Conservation (phyloP, 306 rosid genomes). For the Morella rubra region DNA sequence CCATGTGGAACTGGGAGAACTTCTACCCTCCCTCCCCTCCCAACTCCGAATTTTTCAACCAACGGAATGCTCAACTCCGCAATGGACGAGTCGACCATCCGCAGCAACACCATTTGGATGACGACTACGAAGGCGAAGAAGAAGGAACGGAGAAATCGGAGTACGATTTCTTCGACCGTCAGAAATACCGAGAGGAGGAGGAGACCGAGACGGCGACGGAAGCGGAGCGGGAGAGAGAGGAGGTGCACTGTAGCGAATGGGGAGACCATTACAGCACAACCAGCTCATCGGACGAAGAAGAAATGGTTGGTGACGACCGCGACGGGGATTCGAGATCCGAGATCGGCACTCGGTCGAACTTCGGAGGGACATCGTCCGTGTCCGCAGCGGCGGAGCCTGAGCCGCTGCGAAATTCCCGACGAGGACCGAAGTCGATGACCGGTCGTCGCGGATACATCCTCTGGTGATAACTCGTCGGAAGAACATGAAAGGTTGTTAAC, state of each 20-base stretch:
- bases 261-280: conserved; percentile 84
- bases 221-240: conserved; percentile 74
- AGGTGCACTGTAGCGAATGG: conserved; percentile 98
- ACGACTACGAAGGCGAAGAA: not conserved
- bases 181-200: conserved; percentile 28
- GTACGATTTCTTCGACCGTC: conserved; percentile 44
- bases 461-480: no score
- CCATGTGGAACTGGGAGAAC: conserved; percentile 97
- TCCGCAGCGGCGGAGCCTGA: conserved; percentile 28
- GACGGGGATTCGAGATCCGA: conserved; percentile 69
- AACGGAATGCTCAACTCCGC: conserved; percentile 21
- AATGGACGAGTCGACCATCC: not conserved
- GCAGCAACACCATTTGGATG: conserved; percentile 5
- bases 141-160: conserved; percentile 50
- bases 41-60: conserved; percentile 67
- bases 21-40: conserved; percentile 97
- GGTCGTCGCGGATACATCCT: no score
- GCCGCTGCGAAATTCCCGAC: conserved; percentile 26
- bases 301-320: not conserved
- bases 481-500: no score
- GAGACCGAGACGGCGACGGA: conserved; percentile 56
- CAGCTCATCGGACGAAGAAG: conserved; percentile 61
- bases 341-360: conserved; percentile 66
- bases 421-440: conserved; percentile 38
- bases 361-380: conserved; percentile 56